phyloP scores from a whole-genome alignment of 768 basidiomycete species.

The Gloeophyllum trabeum region DNA sequence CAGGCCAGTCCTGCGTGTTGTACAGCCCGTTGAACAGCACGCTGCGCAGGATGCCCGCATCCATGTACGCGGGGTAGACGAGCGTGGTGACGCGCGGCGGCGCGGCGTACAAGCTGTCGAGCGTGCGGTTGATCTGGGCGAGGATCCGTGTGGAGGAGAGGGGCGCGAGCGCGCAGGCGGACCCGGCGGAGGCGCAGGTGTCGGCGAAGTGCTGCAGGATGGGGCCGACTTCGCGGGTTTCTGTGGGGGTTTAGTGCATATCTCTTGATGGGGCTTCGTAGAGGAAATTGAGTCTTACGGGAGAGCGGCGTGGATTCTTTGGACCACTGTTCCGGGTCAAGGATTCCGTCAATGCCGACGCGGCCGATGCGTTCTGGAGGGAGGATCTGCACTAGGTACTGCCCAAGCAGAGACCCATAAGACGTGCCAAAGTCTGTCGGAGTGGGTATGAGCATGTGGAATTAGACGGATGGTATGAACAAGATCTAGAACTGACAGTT shows the following conservation, averaged over 20 bases:
- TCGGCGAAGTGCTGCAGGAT: neutral
- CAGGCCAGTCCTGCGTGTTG: neutral
- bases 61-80: neutral
- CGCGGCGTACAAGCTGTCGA: neutral
- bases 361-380: neutral
- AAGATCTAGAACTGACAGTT: neutral
- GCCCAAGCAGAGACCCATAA: neutral
- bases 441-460: neutral
- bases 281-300: neutral
- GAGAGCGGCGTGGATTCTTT: neutral
- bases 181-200: neutral
- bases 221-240: neutral
- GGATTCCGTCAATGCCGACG: neutral
- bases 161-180: neutral
- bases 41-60: neutral
- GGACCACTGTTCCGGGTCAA: neutral
- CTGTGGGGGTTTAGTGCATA: neutral
- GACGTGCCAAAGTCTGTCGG: neutral
- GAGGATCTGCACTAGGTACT: neutral
- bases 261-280: neutral
- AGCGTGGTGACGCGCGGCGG: neutral
- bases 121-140: neutral
- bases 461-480: neutral
- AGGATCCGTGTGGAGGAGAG: neutral
- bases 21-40: neutral